Evolutionary conservation across 169 alveolate species (phyloP).

Genomic region (Plasmodium malariae): DNA sequence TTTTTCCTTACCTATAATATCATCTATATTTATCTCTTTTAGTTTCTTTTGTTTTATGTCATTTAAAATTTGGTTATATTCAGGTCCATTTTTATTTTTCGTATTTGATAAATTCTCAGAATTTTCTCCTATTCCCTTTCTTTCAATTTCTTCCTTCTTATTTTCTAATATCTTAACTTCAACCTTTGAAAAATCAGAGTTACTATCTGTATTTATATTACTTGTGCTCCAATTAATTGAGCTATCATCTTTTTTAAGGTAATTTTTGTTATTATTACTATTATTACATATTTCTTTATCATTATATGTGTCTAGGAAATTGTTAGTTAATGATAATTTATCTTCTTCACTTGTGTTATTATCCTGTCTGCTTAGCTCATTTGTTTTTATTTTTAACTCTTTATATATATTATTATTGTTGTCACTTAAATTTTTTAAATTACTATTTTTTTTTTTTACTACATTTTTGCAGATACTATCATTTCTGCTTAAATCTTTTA

Average conservation of each 20-base stretch:
- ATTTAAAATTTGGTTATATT: not conserved
- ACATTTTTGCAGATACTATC: constrained; percentile 1
- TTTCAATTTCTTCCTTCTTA: constrained; percentile 11
- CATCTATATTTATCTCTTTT: constrained; percentile 14
- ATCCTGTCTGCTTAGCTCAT: not conserved
- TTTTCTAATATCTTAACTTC: constrained; percentile 23
- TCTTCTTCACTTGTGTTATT: constrained; percentile 13
- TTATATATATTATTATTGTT: not conserved
- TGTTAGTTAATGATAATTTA: not conserved
- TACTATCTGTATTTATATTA: constrained; percentile 21
- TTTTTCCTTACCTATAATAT: constrained; percentile 17
- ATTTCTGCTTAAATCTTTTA: not conserved
- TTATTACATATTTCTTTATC: not conserved
- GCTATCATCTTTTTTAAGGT: constrained; percentile 1
- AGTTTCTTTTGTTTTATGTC: constrained; percentile 10
- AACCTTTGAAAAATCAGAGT: constrained; percentile 42
- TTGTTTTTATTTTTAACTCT: not conserved
- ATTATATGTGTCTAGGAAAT: constrained; percentile 2
- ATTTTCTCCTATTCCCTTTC: not conserved
- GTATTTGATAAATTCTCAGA: not conserved
- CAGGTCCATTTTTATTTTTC: not conserved
- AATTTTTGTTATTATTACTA: constrained; percentile 12
- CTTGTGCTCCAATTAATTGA: constrained; percentile 21
- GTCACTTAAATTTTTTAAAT: constrained; percentile 24
- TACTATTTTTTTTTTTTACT: constrained; percentile 30